A percentile compares a stretch with the other conserved stretches of the same genome.
Evolutionary conservation across 1,284 basidiomycete genomes (phyloP).

Genomic region (Amylostereum chailletii): DNA sequence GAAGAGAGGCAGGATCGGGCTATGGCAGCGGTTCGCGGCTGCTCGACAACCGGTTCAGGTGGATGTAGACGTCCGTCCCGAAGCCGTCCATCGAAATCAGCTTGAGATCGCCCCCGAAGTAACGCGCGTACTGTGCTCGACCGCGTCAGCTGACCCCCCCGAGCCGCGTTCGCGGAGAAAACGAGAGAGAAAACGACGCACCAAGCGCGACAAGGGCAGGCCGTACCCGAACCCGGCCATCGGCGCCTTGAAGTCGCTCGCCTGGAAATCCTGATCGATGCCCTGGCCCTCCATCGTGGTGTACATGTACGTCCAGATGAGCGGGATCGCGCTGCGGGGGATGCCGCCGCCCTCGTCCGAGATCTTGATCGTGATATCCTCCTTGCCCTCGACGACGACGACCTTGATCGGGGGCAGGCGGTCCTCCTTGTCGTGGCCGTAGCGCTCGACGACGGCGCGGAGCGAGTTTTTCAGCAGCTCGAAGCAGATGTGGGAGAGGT

Average conservation of each 20-base stretch:
- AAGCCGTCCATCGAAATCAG: constrained; percentile 98
- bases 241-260: constrained; percentile 93
- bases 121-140: constrained; percentile 71
- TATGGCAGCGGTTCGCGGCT: constrained; percentile 68
- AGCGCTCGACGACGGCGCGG: constrained; percentile 92
- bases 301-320: constrained; percentile 99
- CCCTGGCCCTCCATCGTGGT: constrained; percentile 93
- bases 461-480: constrained; percentile 99
- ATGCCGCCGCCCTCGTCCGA: constrained; percentile 96
- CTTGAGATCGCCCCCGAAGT: constrained; percentile 95
- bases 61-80: constrained; percentile 88
- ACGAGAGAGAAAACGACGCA: constrained; percentile 29
- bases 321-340: constrained; percentile 83
- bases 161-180: constrained; percentile 9
- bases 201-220: constrained; percentile 82
- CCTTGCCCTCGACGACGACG: constrained; percentile 89
- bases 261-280: constrained; percentile 82
- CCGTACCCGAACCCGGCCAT: constrained; percentile 99
- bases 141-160: background rate
- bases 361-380: constrained; percentile 99
- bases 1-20: background rate
- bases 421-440: constrained; percentile 77
- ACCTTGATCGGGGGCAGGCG: constrained; percentile 93
- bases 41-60: constrained; percentile 80
- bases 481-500: constrained; percentile 93